phyloP scores from a whole-genome alignment of 1,284 basidiomycete genomes.

The Vanrija humicola region DNA sequence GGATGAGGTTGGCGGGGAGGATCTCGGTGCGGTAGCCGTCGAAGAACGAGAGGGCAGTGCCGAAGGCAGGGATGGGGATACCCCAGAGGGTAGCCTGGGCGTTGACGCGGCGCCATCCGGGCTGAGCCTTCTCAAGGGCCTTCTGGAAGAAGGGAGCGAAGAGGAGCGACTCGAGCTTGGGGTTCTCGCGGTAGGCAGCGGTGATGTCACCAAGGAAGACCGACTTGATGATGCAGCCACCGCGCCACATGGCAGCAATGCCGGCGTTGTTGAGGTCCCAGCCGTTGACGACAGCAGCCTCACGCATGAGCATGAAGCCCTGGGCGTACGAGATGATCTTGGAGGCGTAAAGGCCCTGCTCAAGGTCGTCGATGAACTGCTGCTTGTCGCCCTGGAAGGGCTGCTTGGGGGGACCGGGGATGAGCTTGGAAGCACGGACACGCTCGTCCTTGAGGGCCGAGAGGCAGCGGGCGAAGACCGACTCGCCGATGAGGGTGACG shows the following conservation, averaged over 20 bases:
- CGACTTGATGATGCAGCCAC: slow-evolving; percentile 97
- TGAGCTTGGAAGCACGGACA: slow-evolving; percentile 82
- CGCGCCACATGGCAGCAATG: slow-evolving; percentile 99
- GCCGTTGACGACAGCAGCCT: slow-evolving; percentile 90
- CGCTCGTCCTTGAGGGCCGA: slow-evolving; percentile 98
- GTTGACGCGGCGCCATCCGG: slow-evolving; percentile 95
- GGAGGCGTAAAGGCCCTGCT: slow-evolving; percentile 97
- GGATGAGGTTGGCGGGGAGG: slow-evolving; percentile 89
- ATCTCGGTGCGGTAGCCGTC: slow-evolving; percentile 88
- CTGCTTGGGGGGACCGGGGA: slow-evolving; percentile 85
- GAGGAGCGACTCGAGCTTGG: slow-evolving; percentile 83
- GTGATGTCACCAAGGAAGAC: slow-evolving; percentile 96
- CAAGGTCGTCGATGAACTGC: slow-evolving; percentile 93
- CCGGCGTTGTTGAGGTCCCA: slow-evolving; percentile 70
- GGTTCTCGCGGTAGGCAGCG: slow-evolving; percentile 82
- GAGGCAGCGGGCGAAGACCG: slow-evolving; percentile 97
- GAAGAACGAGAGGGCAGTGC: slow-evolving; percentile 97
- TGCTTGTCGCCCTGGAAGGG: slow-evolving; percentile 97
- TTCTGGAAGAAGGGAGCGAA: slow-evolving; percentile 99
- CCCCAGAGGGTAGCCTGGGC: slow-evolving; percentile 98
- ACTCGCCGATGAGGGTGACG: slow-evolving; percentile 98
- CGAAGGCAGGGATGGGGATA: slow-evolving; percentile 92
- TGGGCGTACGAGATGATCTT: slow-evolving; percentile 99
- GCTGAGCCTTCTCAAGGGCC: slow-evolving; percentile 89
- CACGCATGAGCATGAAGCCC: slow-evolving; percentile 99